These are phyloP conservation scores for Pythium aquatile DNA, from an alignment of 352 stramenopile species.

Conservation along the genomic window DNA sequence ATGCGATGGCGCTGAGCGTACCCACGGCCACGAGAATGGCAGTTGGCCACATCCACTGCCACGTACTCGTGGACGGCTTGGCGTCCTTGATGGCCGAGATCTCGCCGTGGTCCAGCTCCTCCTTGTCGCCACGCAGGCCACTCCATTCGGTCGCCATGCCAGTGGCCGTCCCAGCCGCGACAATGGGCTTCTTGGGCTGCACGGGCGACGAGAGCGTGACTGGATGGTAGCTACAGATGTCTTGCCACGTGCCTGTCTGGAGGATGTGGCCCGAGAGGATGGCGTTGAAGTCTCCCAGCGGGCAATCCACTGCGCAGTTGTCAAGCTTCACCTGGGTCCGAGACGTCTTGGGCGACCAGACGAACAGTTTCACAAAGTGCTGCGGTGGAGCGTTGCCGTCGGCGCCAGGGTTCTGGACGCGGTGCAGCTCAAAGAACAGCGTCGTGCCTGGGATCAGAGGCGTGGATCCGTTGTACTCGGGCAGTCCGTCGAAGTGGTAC, in stretches of 20 bases:
- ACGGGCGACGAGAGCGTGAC: not conserved
- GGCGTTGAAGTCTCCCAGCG: constrained; percentile 48
- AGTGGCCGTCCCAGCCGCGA: not conserved
- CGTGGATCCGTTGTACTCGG: constrained; percentile 66
- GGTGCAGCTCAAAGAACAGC: constrained; percentile 75
- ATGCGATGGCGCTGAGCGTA: constrained; percentile 37
- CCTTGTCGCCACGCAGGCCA: not conserved
- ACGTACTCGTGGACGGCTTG: constrained; percentile 19
- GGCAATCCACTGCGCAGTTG: constrained; percentile 57
- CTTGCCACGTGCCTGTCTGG: constrained; percentile 62
- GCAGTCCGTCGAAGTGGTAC: constrained; percentile 65
- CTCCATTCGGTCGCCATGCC: constrained; percentile 3
- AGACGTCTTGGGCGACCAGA: constrained; percentile 62
- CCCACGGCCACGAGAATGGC: constrained; percentile 39
- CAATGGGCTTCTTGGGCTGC: not conserved
- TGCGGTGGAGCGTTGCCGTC: constrained; percentile 24
- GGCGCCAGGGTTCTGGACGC: constrained; percentile 21
- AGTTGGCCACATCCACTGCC: constrained; percentile 37
- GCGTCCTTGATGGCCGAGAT: constrained; percentile 14
- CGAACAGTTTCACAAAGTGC: constrained; percentile 62
- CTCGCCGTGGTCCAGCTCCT: not conserved
- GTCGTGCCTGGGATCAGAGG: constrained; percentile 65
- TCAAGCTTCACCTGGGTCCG: constrained; percentile 58
- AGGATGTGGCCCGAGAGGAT: constrained; percentile 58
- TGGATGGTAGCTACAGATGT: constrained; percentile 71